Conservation (phyloP, 352 stramenopile species). For the Phytopythium kandeliae region DNA sequence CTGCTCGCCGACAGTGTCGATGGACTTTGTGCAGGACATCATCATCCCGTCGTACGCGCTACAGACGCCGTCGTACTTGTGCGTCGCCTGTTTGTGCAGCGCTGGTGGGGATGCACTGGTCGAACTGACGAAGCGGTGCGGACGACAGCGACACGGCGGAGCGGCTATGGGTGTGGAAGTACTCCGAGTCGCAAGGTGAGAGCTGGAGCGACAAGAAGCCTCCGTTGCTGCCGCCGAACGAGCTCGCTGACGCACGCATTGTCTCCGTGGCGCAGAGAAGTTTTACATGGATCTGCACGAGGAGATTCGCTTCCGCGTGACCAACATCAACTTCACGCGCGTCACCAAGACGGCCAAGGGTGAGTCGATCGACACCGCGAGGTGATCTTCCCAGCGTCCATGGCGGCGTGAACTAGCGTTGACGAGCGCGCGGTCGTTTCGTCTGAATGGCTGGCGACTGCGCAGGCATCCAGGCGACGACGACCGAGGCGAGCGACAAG, state of each 20-base stretch:
- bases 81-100: slow-evolving; percentile 7
- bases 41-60: slow-evolving; percentile 86
- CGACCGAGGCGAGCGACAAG: slow-evolving; percentile 76
- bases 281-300: slow-evolving; percentile 88
- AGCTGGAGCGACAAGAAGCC: neutral
- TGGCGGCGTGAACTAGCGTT: too few relatives aligned
- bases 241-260: neutral
- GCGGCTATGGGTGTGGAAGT: slow-evolving; percentile 84
- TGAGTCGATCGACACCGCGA: too few relatives aligned
- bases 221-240: neutral
- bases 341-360: slow-evolving; percentile 85
- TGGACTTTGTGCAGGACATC: slow-evolving; percentile 89
- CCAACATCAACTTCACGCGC: slow-evolving; percentile 87
- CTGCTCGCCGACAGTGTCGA: too few relatives aligned
- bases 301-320: slow-evolving; percentile 83
- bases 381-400: too few relatives aligned
- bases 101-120: too few relatives aligned
- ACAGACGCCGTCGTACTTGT: slow-evolving; percentile 87
- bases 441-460: slow-evolving; percentile 1
- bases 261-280: slow-evolving; percentile 34
- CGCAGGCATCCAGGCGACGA: slow-evolving; percentile 77
- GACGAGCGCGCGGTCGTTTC: neutral
- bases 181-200: slow-evolving; percentile 69
- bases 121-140: slow-evolving; percentile 1
- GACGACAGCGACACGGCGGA: slow-evolving; percentile 57